Base-by-base conservation (phyloP, 306 rosid genomes). In the Ammopiptanthus mongolicus region DNA sequence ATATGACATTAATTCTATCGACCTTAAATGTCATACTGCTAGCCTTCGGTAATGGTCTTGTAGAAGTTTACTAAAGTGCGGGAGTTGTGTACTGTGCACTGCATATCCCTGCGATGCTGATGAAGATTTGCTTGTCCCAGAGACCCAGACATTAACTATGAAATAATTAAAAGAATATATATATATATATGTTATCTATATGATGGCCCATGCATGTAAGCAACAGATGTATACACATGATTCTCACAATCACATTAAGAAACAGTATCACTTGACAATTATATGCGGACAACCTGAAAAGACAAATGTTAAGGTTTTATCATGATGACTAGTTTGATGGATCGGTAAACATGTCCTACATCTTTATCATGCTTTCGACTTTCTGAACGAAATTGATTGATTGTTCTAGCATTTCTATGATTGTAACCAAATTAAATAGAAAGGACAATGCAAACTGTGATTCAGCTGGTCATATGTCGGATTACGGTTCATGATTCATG, bases 281-380 rank as follows among this genome's bases (percentile, higher is more conserved):
- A 82, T 71, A 87, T 83, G 82, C 52, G 91, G 97, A 91, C 99
- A 90, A 88, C 34, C 80, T 84, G 92, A 92, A 90, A 90, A 82
- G 97, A 95, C 97, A 95, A 92, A 87, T 82, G 83, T 92, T 92
- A 95, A 90, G 99, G 97, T 92, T 90, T 79, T 86, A 91, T 89
- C 97, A 91, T 84, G 72, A 92, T 81, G 91, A 83, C 88, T 78
- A 59, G 83, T 82, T 87, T 82, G 91, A 87, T 85, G 64, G 83
- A 78, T 81, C 68, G 78, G 78, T 67, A 52, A 73, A 37, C 18
- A 82, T 90, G 87, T 48, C 97, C 97, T 92, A 91, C 93, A 61
- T 78, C 86, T 84, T 83, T 81, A 81, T 83, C 84, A 44, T 80
- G 76, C 81, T 69, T 76, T 78, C 81, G 25, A 77, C 83, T 84